phyloP scores from a whole-genome alignment of 306 rosid genomes.

The Ceratonia siliqua region DNA sequence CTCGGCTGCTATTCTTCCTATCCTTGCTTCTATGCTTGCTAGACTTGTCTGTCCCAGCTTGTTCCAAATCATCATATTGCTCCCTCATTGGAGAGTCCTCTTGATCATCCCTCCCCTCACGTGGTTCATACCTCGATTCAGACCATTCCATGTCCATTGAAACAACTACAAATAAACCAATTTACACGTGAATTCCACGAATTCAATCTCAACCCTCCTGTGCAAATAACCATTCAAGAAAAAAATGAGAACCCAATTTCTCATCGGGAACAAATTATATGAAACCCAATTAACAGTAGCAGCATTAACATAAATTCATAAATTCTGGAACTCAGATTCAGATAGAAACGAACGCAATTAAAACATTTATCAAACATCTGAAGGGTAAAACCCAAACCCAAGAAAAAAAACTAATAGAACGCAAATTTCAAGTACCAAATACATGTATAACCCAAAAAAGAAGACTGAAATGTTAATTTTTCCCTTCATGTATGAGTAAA shows the following conservation, averaged over 20 bases:
- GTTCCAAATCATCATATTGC: slow-evolving; percentile 49
- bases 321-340: slow-evolving; percentile 3
- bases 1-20: slow-evolving; percentile 67
- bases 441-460: background rate
- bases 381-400: background rate
- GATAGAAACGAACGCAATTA: background rate
- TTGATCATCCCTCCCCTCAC: slow-evolving; percentile 50
- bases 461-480: background rate
- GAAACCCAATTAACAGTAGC: background rate
- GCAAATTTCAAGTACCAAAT: background rate
- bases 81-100: slow-evolving; percentile 49
- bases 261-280: background rate
- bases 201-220: background rate
- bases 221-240: background rate
- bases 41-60: slow-evolving; percentile 49
- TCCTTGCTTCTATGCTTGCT: slow-evolving; percentile 73
- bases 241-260: background rate
- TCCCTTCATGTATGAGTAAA: background rate
- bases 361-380: background rate
- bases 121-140: slow-evolving; percentile 44
- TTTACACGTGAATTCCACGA: background rate
- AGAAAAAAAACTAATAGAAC: background rate
- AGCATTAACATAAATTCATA: background rate
- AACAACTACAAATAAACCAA: slow-evolving; percentile 24
- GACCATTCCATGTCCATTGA: slow-evolving; percentile 63